A percentile compares a stretch with the other conserved stretches of the same genome.
These are phyloP conservation scores for Paracorniculantispora psalliotae DNA, from an alignment of 2,329 filamentous ascomycete species.

Conservation along the genomic window DNA sequence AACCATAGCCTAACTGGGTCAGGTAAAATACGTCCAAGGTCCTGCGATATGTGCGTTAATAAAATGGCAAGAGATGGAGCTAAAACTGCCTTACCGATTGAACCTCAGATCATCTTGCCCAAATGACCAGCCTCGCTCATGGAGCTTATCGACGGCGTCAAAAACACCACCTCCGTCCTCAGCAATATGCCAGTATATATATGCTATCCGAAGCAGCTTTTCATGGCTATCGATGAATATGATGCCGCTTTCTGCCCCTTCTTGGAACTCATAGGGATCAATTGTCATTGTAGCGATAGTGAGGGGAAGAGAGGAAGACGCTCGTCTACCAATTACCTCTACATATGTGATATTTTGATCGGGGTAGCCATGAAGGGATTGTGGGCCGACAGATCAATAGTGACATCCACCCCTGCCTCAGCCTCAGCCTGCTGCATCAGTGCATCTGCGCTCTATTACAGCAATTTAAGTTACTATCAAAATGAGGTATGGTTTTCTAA, in stretches of 20 bases:
- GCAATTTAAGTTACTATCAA: no score
- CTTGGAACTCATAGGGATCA: not conserved
- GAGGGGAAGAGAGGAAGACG: no score
- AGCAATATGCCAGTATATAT: constrained; percentile 10
- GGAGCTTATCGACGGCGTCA: constrained; percentile 14
- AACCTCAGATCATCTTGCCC: constrained; percentile 7
- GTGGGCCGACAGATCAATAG: no score
- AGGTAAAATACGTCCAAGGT: constrained; percentile 17
- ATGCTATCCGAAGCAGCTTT: constrained; percentile 15
- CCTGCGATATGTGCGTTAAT: constrained; percentile 6
- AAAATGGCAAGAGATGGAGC: not conserved
- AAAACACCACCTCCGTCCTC: constrained; percentile 9
- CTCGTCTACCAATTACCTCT: no score
- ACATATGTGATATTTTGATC: no score
- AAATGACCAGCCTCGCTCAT: constrained; percentile 13
- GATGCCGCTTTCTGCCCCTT: constrained; percentile 7
- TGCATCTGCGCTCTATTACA: no score
- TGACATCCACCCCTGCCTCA: no score
- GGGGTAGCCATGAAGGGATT: no score
- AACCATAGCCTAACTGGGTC: constrained; percentile 15
- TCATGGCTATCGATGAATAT: constrained; percentile 8
- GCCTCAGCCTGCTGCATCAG: no score
- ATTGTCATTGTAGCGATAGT: not conserved
- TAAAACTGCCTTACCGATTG: constrained; percentile 10
- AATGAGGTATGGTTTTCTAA: no score